Percentiles rank a stretch among this genome's conserved stretches.
Conservation (phyloP, 257 asterid genomes). For the Jaltomata sinuosa region DNA sequence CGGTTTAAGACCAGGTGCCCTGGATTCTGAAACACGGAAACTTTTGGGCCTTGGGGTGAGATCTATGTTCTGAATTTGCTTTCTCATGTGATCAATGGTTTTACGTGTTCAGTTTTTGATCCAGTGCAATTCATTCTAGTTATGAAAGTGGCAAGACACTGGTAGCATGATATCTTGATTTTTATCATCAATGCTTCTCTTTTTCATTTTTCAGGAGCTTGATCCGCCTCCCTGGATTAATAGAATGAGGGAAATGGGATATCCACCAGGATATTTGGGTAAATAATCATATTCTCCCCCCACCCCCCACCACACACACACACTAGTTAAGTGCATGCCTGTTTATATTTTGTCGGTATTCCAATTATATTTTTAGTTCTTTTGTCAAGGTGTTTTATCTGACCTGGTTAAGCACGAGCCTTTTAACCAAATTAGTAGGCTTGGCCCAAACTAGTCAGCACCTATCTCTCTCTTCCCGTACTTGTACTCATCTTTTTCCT, state of each 20-base stretch:
- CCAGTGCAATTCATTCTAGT: background rate
- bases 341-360: background rate
- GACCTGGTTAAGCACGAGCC: background rate
- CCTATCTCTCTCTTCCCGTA: background rate
- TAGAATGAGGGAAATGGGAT: slow-evolving; percentile 96
- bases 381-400: background rate
- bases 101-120: background rate
- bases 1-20: slow-evolving; percentile 75
- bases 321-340: background rate
- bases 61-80: background rate
- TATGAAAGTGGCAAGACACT: background rate
- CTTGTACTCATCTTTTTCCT: background rate
- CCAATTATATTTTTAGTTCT: background rate
- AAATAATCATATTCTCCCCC: background rate
- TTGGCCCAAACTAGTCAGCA: background rate
- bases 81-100: background rate
- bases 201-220: slow-evolving; percentile 48
- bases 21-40: slow-evolving; percentile 73
- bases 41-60: slow-evolving; percentile 92
- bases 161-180: background rate
- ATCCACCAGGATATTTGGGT: slow-evolving; percentile 97
- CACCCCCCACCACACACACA: no score
- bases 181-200: background rate
- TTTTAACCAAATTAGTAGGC: background rate
- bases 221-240: slow-evolving; percentile 99